Evolutionary conservation across 495 filamentous ascomycete species (phyloP), one percentile per base, ranked within the genome.

Genomic region (Penicillium roqueforti): DNA sequence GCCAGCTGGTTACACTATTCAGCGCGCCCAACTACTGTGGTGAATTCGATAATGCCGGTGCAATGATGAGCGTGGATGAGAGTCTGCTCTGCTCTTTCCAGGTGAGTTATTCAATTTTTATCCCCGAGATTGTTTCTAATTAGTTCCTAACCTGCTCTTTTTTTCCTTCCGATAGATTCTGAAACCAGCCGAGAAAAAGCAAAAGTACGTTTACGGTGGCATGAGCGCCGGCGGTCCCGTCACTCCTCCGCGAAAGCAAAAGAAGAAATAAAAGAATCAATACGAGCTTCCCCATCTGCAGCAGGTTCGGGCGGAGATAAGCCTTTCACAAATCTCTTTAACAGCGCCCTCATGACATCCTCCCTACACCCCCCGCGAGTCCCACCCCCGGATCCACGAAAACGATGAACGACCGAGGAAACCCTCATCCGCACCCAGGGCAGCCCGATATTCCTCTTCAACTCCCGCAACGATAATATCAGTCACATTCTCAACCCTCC

Each of bases 41-140:
- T 68, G 93, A 98, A 73, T 98, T 98, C 70, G 93, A 98, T 79
- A 98, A 98, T 72, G 93, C 93, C 36, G 93, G 93, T 66, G 93
- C 93, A 38, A 97, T 98, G 95, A 97, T 98, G 93, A 97, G 93
- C 68, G 93, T 98, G n/a, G 95, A 97, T 69, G 93, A 97, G 77
- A 96, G 91, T 69, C 75, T 98, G 69, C 80, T 98, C 67, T 98
- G 93, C 82, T 96, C 91, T 54, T 98, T 98, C 85, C 93, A 98
- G 88, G 92, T 96, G 39, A 51, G 61, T 54, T 11, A 3, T 26
- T 4, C 43, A 52, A 42, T 47, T 14, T 31, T 26, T 44, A 40
- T 52, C 28, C 38, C 45, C 14, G 16, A 38, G 14, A 31, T 13
- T 25, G 6, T 39, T 23, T 22, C 22, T 25, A 31, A 16, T 31